Conservation (phyloP, 805 yeast genomes). For the Candida succiphila region DNA sequence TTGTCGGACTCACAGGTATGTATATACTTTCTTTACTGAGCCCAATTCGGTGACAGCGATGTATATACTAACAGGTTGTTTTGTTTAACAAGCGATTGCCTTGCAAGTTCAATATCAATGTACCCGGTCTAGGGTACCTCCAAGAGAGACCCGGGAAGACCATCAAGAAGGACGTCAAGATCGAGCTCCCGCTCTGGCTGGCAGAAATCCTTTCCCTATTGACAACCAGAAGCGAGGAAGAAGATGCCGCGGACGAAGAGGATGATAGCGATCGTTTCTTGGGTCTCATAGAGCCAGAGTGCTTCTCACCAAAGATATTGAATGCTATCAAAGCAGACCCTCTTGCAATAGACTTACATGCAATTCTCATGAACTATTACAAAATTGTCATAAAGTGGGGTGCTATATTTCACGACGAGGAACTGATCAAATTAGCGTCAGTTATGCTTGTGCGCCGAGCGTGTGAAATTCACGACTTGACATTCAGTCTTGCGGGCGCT, state of each 20-base stretch:
- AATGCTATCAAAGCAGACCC: conserved; percentile 80
- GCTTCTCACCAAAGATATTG: conserved; percentile 51
- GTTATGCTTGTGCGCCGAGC: conserved; percentile 57
- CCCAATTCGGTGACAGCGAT: neutral
- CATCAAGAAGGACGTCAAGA: conserved; percentile 46
- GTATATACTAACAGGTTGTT: neutral
- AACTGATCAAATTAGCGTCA: conserved; percentile 35
- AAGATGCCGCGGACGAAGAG: conserved; percentile 20
- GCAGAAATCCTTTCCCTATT: conserved; percentile 65
- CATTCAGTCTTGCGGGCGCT: conserved; percentile 33
- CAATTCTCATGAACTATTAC: conserved; percentile 59
- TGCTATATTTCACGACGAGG: conserved; percentile 54
- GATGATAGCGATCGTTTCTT: conserved; percentile 38
- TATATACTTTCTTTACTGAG: conserved; percentile 3
- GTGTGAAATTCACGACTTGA: conserved; percentile 62
- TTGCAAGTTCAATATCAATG: conserved; percentile 62
- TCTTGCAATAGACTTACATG: conserved; percentile 52
- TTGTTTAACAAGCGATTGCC: conserved; percentile 44
- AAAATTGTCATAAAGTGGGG: conserved; percentile 72
- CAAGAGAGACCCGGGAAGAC: conserved; percentile 67
- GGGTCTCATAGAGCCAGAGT: conserved; percentile 62
- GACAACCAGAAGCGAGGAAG: conserved; percentile 23
- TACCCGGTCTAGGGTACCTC: conserved; percentile 83
- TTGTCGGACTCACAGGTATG: conserved; percentile 51
- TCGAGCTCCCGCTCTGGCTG: conserved; percentile 84